phyloP scores from a whole-genome alignment of 176 grass and related monocot genomes.

The Eremochloa ophiuroides region DNA sequence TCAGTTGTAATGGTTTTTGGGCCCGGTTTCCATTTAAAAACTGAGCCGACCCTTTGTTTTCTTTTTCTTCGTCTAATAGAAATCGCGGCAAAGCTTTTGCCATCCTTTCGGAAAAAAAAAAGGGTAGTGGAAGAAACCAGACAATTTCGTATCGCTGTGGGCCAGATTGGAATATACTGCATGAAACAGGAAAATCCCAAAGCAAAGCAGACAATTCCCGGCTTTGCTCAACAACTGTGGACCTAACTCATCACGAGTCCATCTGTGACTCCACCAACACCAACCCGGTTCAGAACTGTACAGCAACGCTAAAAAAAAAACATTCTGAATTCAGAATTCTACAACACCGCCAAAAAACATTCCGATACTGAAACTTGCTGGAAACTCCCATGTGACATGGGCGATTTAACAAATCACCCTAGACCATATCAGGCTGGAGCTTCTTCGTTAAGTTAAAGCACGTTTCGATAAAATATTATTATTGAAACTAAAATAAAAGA shows the following conservation, averaged over 20 bases:
- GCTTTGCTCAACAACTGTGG: constrained; percentile 4
- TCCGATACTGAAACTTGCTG: neutral
- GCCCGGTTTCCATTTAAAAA: too few species aligned
- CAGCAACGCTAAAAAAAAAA: neutral
- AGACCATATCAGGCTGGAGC: neutral
- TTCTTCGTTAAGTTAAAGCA: neutral
- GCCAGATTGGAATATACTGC: constrained; percentile 35
- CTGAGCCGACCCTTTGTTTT: too few species aligned
- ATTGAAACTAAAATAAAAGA: neutral
- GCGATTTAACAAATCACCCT: constrained; percentile 2
- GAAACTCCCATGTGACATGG: neutral
- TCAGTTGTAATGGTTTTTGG: too few species aligned
- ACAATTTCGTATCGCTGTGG: constrained; percentile 14
- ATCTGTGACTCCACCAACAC: neutral
- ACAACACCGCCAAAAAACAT: neutral
- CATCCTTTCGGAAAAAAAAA: too few species aligned
- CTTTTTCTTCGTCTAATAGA: too few species aligned
- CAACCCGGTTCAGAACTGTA: neutral
- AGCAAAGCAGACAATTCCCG: constrained; percentile 3
- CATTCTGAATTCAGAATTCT: neutral
- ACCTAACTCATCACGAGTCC: constrained; percentile 13
- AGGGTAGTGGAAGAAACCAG: constrained; percentile 29
- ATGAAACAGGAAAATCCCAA: neutral
- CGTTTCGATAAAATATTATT: neutral
- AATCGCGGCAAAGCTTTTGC: too few species aligned